Evolutionary conservation across 352 stramenopile genomes (phyloP).

Genomic region (Blastocystis sp.): DNA sequence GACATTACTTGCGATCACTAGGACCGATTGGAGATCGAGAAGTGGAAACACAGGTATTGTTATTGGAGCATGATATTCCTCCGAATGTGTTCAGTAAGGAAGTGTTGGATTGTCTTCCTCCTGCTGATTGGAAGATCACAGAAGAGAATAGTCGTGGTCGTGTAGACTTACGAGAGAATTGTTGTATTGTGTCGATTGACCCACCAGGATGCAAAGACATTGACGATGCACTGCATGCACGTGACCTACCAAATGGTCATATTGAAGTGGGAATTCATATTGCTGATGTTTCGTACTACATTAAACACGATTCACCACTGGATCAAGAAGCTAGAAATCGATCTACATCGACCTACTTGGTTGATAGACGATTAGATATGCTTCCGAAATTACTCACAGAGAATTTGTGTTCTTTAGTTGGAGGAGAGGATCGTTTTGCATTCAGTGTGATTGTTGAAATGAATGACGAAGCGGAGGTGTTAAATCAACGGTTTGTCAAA

Average conservation of each 20-base stretch:
- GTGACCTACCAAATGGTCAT: constrained; percentile 82
- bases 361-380: constrained; percentile 97
- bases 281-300: constrained; percentile 96
- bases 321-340: constrained; percentile 83
- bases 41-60: constrained; percentile 86
- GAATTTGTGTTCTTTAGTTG: constrained; percentile 87
- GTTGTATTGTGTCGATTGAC: constrained; percentile 83
- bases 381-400: constrained; percentile 88
- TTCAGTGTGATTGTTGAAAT: constrained; percentile 79
- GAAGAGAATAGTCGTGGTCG: constrained; percentile 72
- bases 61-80: constrained; percentile 92
- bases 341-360: constrained; percentile 90
- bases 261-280: constrained; percentile 79
- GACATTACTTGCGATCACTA: constrained; percentile 88
- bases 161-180: constrained; percentile 42
- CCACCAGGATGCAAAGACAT: constrained; percentile 89
- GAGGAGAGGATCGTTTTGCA: constrained; percentile 75
- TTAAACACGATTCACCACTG: constrained; percentile 81
- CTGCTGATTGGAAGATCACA: constrained; percentile 87
- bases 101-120: constrained; percentile 81
- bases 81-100: constrained; percentile 77
- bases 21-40: constrained; percentile 89
- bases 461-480: constrained; percentile 79
- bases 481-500: constrained; percentile 91
- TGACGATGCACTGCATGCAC: constrained; percentile 91